phyloP scores from a whole-genome alignment of 164 flowering plant species.

The Euptelea pleiosperma region DNA sequence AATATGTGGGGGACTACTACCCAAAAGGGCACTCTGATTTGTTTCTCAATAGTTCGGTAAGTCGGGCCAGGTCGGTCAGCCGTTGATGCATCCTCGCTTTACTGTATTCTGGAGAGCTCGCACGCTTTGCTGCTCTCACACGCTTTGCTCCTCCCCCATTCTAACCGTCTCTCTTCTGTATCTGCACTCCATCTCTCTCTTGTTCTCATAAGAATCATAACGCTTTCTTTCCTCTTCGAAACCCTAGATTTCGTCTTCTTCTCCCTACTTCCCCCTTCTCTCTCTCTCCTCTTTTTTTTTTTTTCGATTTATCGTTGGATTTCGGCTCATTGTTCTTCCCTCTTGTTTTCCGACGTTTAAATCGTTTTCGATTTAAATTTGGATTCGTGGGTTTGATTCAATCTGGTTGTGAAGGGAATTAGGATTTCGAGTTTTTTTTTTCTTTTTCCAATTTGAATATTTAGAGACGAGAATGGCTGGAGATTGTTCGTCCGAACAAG shows the following conservation, averaged over 20 bases:
- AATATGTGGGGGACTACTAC: too few relatives aligned
- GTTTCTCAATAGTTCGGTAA: too few relatives aligned
- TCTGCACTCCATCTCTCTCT: background rate
- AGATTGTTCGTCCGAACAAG: slow-evolving; percentile 44
- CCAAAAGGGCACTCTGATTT: background rate
- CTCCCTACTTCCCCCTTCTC: too few relatives aligned
- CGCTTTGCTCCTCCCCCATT: background rate
- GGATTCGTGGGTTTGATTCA: background rate
- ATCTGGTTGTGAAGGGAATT: background rate
- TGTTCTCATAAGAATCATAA: background rate
- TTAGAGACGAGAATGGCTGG: slow-evolving; percentile 34
- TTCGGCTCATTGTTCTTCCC: too few relatives aligned
- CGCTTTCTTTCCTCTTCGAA: background rate
- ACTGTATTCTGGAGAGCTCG: too few relatives aligned
- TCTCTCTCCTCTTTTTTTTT: background rate
- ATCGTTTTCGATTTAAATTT: too few relatives aligned
- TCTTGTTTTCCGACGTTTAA: too few relatives aligned
- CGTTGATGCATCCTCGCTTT: too few relatives aligned
- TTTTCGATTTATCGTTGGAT: too few relatives aligned
- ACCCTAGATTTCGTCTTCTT: slow-evolving; percentile 8
- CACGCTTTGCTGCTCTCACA: background rate
- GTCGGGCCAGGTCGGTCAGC: too few relatives aligned
- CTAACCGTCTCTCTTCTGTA: background rate
- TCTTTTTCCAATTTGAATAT: background rate
- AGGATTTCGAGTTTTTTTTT: background rate